Evolutionary conservation across 768 basidiomycete species (phyloP), one percentile per base, ranked within the genome.

Genomic region (Boletus eberwhitei): DNA sequence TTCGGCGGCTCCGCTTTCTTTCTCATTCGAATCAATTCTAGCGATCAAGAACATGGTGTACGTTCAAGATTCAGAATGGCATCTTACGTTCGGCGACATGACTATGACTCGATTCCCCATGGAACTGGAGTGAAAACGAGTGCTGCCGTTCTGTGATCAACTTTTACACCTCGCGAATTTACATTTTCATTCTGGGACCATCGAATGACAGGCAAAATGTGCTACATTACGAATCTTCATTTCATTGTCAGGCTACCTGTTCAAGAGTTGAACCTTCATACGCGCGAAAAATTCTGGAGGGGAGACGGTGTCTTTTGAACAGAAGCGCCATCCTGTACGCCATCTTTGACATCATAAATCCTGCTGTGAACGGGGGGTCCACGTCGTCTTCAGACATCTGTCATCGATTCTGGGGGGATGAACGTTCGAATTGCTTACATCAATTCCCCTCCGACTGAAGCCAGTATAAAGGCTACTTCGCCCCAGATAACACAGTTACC

Each of bases 21-120:
- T 57, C 57, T 50, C n/a, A 58, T 21, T 31, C 26, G 8, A 17
- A 22, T 38, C 50, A 17, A 36, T 51, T 24, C 5, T 56, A 80
- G 78, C 63, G 57, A n/a, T 74, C 76, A 3, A 70, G 62, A 48
- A 69, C 70, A 7, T 73, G 68, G 69, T 77, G 75, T 51, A 53
- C 60, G 1, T 81, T 82, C 65, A 71, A 63, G 48, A 75, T 77
- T 40, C 63, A 60, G 32, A 54, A 63, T 19, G 75, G 74, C n/a
- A 12, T 67, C n/a, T 43, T 71, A 14, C 29, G 51, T n/a, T 52
- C 70, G 8, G 50, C 26, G 37, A 51, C 51, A 24, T 54, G 39
- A 56, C 6, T 17, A 32, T 42, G 34, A 29, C 36, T 14, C n/a
- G 24, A 16, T 29, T 42, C 17, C 21, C 16, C 9, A n/a, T 17